Evolutionary conservation across 1,284 basidiomycete species (phyloP), one percentile per base, ranked within the genome.

Genomic region (Clitocybe nebularis): DNA sequence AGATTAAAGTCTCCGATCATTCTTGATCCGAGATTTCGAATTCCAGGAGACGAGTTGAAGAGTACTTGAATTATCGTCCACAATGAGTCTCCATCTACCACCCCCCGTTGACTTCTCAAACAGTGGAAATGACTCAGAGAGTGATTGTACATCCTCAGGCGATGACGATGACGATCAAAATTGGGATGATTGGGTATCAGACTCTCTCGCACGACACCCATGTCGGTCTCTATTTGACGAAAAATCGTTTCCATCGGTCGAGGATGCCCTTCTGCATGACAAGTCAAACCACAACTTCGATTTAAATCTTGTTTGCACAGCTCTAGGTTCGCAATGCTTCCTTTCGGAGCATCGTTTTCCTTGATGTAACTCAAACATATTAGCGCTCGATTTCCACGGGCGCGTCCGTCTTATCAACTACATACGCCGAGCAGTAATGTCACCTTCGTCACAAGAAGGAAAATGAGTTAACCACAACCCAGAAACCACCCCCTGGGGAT

Each of bases 171-270:
- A 80, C 13, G 82, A 89, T 28, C 68, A 84, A 52, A 81, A 74
- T 32, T 91, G 84, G 73, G 84, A 87, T 44, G 89, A 90, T 58
- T 91, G 87, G 88, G 69, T 77, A 7, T 85, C 82, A 11, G 86
- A 89, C 57, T 81, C 79, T 33, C 67, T 68, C 30, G 59, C 67
- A 26, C 64, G 66, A 28, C 70, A 67, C 40, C 66, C 77, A 4
- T 90, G 87, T 56, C 71, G 69, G 55, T 91, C 90, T 0, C 73
- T 96, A n/a, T 95, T 96, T 58, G 86, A 89, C 41, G 77, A 84
- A 48, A 76, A 69, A 22, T 61, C 68, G 1, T 76, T 90, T 47
- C 63, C 75, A 21, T 79, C 79, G 0, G 80, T 77, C 10, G 63
- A 77, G 36, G 78, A 76, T n/a, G 76, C 81, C 0, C 51, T 91